These are phyloP conservation scores for Nicotiana knightiana DNA, from an alignment of 257 asterid species.

Conservation along the genomic window DNA sequence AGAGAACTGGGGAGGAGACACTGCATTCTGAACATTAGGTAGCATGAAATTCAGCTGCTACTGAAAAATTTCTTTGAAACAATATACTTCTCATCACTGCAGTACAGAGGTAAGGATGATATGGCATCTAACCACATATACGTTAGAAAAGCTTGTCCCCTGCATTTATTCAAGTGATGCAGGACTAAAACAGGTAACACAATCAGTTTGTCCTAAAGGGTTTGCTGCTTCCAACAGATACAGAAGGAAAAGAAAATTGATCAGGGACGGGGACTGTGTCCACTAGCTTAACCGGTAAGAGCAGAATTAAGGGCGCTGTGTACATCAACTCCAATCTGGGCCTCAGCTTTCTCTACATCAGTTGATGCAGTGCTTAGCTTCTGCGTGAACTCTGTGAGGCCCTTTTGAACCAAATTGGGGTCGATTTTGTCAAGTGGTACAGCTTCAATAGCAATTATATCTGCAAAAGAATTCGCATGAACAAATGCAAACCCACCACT, in stretches of 20 bases:
- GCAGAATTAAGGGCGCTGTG: constrained; percentile 88
- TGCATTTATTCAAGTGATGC: constrained; percentile 10
- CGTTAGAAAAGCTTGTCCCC: background rate
- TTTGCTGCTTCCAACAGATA: background rate
- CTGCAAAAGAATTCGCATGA: constrained; percentile 71
- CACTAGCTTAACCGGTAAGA: constrained; percentile 44
- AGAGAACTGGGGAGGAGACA: background rate
- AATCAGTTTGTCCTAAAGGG: background rate
- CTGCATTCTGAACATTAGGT: background rate
- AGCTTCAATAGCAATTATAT: constrained; percentile 71
- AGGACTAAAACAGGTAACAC: background rate
- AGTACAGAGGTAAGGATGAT: background rate
- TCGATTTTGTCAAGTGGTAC: constrained; percentile 64
- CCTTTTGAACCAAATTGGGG: constrained; percentile 56
- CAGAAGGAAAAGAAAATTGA: background rate
- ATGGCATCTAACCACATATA: background rate
- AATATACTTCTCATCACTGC: background rate
- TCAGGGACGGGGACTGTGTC: background rate
- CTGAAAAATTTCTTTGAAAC: background rate
- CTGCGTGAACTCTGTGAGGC: constrained; percentile 65
- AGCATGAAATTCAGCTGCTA: background rate
- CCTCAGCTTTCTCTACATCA: constrained; percentile 82
- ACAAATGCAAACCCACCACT: constrained; percentile 78
- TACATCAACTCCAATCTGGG: constrained; percentile 76
- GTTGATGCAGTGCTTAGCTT: constrained; percentile 69